Evolutionary conservation across 2,329 filamentous ascomycete species (phyloP).

Genomic region (Microcera coccophila): DNA sequence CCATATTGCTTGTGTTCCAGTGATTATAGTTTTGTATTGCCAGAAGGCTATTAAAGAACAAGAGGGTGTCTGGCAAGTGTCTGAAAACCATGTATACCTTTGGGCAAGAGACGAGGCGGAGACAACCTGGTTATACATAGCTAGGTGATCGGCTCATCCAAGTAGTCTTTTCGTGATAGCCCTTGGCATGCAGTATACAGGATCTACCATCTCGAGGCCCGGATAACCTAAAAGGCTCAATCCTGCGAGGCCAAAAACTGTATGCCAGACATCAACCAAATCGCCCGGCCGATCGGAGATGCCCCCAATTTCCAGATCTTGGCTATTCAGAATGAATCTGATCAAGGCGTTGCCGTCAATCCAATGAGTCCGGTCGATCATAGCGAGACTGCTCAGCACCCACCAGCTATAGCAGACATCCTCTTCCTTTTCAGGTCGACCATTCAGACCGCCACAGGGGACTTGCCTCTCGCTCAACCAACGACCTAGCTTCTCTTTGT

Average conservation of each 20-base stretch:
- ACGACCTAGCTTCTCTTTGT: constrained; percentile 74
- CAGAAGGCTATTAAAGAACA: constrained; percentile 68
- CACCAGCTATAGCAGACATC: constrained; percentile 99
- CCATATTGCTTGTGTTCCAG: constrained; percentile 69
- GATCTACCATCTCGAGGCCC: constrained; percentile 75
- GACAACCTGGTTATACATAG: no score
- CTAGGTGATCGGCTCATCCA: constrained; percentile 34
- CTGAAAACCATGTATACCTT: background rate
- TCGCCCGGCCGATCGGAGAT: constrained; percentile 87
- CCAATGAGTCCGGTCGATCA: constrained; percentile 87
- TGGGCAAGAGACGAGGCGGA: no score
- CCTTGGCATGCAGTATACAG: constrained; percentile 81
- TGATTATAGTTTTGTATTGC: constrained; percentile 45
- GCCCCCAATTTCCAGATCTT: constrained; percentile 80
- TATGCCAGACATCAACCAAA: constrained; percentile 97
- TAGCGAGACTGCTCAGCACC: constrained; percentile 87
- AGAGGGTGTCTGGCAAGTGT: constrained; percentile 42
- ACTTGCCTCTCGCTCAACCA: constrained; percentile 95
- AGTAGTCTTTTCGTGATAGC: constrained; percentile 59
- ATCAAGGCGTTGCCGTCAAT: constrained; percentile 79
- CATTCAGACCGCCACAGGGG: constrained; percentile 83
- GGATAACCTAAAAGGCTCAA: constrained; percentile 78
- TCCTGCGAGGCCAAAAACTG: constrained; percentile 81
- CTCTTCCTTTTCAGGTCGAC: constrained; percentile 88
- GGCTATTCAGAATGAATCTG: constrained; percentile 79